A percentile compares a stretch with the other conserved stretches of the same genome.
Evolutionary conservation across 2,329 filamentous ascomycete species (phyloP).

Genomic region (Cordyceps javanica): DNA sequence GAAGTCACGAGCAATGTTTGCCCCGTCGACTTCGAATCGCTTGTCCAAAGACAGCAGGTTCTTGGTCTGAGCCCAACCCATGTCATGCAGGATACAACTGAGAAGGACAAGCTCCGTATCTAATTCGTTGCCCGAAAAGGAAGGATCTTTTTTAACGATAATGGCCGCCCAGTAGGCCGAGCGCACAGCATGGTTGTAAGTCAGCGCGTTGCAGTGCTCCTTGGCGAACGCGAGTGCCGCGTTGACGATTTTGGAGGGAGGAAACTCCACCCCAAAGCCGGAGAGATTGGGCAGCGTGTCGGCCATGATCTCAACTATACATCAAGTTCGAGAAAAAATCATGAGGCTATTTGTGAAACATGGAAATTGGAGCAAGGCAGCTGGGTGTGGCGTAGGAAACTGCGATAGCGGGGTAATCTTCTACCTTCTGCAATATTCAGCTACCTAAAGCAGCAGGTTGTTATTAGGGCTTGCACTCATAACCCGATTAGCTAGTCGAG

Average conservation of each 20-base stretch:
- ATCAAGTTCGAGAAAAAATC: not conserved
- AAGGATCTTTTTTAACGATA: constrained; percentile 7
- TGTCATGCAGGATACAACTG: constrained; percentile 16
- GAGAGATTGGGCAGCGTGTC: not conserved
- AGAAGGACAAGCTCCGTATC: constrained; percentile 13
- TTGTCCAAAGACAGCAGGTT: constrained; percentile 10
- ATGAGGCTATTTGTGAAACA: not conserved
- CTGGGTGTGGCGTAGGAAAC: not conserved
- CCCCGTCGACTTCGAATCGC: constrained; percentile 17
- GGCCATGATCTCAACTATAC: not conserved
- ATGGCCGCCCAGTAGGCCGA: constrained; percentile 14
- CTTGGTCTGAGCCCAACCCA: constrained; percentile 14
- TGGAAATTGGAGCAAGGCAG: too few relatives aligned
- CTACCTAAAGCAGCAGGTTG: too few relatives aligned
- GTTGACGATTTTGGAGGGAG: not conserved
- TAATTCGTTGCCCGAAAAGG: not conserved
- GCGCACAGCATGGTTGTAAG: constrained; percentile 14
- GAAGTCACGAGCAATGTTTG: constrained; percentile 14
- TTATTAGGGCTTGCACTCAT: too few relatives aligned
- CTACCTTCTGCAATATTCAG: not conserved
- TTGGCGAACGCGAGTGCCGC: constrained; percentile 4
- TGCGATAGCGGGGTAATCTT: not conserved
- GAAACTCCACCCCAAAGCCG: not conserved
- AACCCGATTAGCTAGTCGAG: too few relatives aligned
- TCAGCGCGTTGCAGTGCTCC: constrained; percentile 12